phyloP scores from a whole-genome alignment of 345 rosid genomes.

The Cardamine occulta region DNA sequence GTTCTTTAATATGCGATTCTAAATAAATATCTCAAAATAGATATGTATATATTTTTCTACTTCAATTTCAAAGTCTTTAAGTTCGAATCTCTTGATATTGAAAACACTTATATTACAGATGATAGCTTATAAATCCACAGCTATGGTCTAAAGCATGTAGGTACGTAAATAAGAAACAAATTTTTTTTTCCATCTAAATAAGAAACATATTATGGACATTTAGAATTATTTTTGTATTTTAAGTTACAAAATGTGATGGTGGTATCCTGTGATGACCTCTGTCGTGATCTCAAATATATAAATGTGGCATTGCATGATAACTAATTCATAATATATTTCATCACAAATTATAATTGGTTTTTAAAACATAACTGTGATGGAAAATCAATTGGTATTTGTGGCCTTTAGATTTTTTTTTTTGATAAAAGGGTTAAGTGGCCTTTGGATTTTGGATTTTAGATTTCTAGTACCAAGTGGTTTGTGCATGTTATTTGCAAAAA shows the following conservation, averaged over 20 bases:
- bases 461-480: not conserved
- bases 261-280: not conserved
- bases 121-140: not conserved
- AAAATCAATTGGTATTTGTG: not conserved
- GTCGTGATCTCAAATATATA: not conserved
- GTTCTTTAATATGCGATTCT: conserved; percentile 25
- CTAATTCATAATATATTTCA: not conserved
- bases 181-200: too few species aligned
- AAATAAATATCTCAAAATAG: conserved; percentile 23
- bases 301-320: not conserved
- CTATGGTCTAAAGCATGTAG: not conserved
- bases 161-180: not conserved
- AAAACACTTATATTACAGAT: conserved; percentile 1
- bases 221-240: not conserved
- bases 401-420: too few species aligned
- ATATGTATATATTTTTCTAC: conserved; percentile 1
- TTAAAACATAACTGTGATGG: not conserved
- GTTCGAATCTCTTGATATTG: not conserved
- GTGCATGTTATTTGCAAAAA: not conserved
- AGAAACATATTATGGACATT: not conserved
- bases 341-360: not conserved
- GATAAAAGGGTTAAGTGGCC: too few species aligned
- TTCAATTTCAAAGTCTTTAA: not conserved
- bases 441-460: too few species aligned
- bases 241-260: not conserved